These are phyloP conservation scores for Diaporthe longicolla DNA, from an alignment of 2,329 filamentous ascomycete genomes.

Conservation along the genomic window DNA sequence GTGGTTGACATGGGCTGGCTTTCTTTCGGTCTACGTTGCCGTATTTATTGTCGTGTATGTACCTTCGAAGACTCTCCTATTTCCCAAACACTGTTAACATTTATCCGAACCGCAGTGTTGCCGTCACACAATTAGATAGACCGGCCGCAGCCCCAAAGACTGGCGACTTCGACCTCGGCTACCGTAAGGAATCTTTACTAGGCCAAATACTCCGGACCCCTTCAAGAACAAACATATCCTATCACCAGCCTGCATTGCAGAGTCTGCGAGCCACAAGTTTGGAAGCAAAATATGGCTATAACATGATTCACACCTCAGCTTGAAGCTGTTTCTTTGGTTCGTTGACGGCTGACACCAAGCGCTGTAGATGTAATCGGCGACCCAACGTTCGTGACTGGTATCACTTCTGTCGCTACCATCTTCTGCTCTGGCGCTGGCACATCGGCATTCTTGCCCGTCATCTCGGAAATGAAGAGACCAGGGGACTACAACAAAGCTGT, in stretches of 20 bases:
- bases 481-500: slow-evolving; percentile 73
- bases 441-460: slow-evolving; percentile 50
- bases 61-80: not conserved
- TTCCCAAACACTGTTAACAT: not conserved
- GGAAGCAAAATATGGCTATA: too few relatives aligned
- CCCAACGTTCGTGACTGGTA: slow-evolving; percentile 43
- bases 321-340: too few relatives aligned
- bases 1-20: slow-evolving; percentile 43
- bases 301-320: too few relatives aligned
- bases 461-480: slow-evolving; percentile 74
- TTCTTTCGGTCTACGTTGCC: slow-evolving; percentile 40
- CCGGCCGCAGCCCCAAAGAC: slow-evolving; percentile 45
- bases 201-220: too few relatives aligned
- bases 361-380: slow-evolving; percentile 42
- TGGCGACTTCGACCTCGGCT: slow-evolving; percentile 45
- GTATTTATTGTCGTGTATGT: slow-evolving; percentile 50
- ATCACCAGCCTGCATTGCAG: too few relatives aligned
- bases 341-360: too few relatives aligned
- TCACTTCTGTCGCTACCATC: slow-evolving; percentile 42
- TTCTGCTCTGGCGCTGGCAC: slow-evolving; percentile 41
- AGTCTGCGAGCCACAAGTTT: too few relatives aligned
- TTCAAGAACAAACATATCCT: too few relatives aligned
- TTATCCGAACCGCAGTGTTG: slow-evolving; percentile 43
- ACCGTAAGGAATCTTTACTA: slow-evolving; percentile 1
- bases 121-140: slow-evolving; percentile 45